phyloP scores from a whole-genome alignment of 1,284 basidiomycete genomes.

The Rhodotorula sp. region DNA sequence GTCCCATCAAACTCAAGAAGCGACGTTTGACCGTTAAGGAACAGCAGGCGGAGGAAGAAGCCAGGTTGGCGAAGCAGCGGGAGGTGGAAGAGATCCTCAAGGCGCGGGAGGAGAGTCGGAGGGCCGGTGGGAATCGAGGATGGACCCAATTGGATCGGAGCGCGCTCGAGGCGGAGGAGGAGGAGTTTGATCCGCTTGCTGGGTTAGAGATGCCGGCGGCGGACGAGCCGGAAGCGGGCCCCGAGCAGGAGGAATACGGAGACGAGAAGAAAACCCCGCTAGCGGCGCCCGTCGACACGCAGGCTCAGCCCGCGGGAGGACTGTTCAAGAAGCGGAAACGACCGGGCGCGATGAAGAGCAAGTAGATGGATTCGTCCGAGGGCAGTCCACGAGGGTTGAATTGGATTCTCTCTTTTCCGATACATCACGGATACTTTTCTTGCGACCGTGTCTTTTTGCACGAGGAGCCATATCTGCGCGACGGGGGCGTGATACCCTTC shows the following conservation, averaged over 20 bases:
- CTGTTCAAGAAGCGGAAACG: conserved; percentile 4
- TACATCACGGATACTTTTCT: too few relatives aligned
- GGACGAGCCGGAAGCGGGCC: neutral
- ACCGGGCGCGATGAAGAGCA: neutral
- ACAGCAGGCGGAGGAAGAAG: conserved; percentile 20
- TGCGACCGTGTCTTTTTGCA: too few relatives aligned
- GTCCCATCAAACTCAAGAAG: conserved; percentile 32
- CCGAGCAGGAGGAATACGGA: neutral
- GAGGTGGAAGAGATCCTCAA: conserved; percentile 12
- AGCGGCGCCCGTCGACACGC: neutral
- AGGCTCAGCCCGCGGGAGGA: neutral
- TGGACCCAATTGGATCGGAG: neutral
- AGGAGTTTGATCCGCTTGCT: neutral
- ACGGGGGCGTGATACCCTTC: too few relatives aligned
- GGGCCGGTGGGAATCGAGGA: neutral
- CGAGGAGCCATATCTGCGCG: too few relatives aligned
- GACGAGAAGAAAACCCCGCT: neutral
- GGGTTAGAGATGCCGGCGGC: neutral
- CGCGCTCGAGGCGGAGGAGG: neutral
- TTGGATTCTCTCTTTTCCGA: too few relatives aligned
- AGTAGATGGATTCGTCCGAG: neutral
- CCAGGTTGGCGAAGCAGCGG: neutral
- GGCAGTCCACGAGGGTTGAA: too few relatives aligned
- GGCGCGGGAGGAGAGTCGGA: neutral
- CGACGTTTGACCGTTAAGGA: conserved; percentile 37